Base-by-base conservation (phyloP, 371 early-diverging fungal species). In the Mucor ambiguus region DNA sequence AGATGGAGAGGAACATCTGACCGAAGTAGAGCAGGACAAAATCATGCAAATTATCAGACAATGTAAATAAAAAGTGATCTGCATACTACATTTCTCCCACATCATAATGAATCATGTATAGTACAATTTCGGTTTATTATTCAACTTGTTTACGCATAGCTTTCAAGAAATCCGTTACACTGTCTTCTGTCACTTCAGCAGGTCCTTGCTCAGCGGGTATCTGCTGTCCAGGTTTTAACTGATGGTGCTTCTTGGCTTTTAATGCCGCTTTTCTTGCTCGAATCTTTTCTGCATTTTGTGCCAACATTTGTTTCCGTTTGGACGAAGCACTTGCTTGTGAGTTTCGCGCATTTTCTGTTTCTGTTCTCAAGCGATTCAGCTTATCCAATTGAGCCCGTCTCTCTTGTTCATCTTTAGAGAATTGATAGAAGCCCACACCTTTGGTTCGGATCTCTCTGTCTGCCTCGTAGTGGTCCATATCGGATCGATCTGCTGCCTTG, bases 401-500 rank as follows among this genome's bases (percentile, higher is more conserved):
- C 33, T 87, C 87, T 10, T 86, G 85, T 29, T 91, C 91, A 28
- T 90, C 84, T 63, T 84, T 81, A 2, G 92, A 88, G 63, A 93
- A 92, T 3, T 77, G 77, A 69, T 92, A 92, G 68, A 87, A 90
- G 0, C 91, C 93, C 2, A 89, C 91, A 66, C 93, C 94, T 48
- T 84, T 83, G 29, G 89, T 89, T 64, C 94, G 77, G 32, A 85
- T 80, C 70, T 93, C 94, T 48, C 66, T 61, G 12, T 74, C 74
- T 24, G 82, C 78, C 57, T 89, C 86, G 60, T 85, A 92, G 71
- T 88, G 87, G 7, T 63, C 63, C 30, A 79, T 74, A 9, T 69
- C 41, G 2, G 67, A 44, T 9, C 73, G 70, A 38, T 74, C 76
- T 29, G 74, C 78, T 18, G 64, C 63, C 26, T 68, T 75, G 14